These are phyloP conservation scores for Epichloe sylvatica DNA, from an alignment of 2,329 filamentous ascomycete genomes.

Conservation along the genomic window DNA sequence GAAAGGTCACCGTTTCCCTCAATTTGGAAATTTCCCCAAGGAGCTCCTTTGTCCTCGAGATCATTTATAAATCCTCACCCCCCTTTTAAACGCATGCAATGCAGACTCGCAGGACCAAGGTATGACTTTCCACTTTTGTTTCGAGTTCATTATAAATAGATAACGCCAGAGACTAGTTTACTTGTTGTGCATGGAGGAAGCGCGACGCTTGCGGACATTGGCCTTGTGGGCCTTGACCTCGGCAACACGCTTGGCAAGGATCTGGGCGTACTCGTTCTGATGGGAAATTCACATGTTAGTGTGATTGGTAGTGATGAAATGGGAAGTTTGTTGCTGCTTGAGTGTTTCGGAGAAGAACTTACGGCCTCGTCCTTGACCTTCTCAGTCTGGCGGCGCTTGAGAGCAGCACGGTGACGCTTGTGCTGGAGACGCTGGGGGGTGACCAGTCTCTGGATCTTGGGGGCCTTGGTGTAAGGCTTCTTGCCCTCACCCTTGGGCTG, in stretches of 20 bases:
- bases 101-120: slow-evolving; percentile 21
- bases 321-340: neutral
- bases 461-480: slow-evolving; percentile 98
- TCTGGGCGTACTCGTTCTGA: slow-evolving; percentile 90
- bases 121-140: slow-evolving; percentile 20
- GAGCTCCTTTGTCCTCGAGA: slow-evolving; percentile 14
- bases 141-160: slow-evolving; percentile 10
- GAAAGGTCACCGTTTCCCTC: neutral
- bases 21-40: neutral
- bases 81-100: slow-evolving; percentile 23
- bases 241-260: slow-evolving; percentile 91
- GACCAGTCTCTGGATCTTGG: slow-evolving; percentile 98
- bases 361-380: slow-evolving; percentile 98
- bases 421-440: slow-evolving; percentile 98
- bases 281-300: slow-evolving; percentile 14
- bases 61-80: slow-evolving; percentile 19
- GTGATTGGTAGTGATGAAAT: slow-evolving; percentile 16
- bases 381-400: slow-evolving; percentile 97
- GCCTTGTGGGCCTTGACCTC: slow-evolving; percentile 92
- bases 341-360: slow-evolving; percentile 30
- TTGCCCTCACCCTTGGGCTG: slow-evolving; percentile 95
- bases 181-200: slow-evolving; percentile 78
- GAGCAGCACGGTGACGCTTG: slow-evolving; percentile 95
- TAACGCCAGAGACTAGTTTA: slow-evolving; percentile 35
- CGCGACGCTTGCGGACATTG: slow-evolving; percentile 91